Conservation (phyloP, 495 filamentous ascomycete genomes). For the Hyaloscypha variabilis region DNA sequence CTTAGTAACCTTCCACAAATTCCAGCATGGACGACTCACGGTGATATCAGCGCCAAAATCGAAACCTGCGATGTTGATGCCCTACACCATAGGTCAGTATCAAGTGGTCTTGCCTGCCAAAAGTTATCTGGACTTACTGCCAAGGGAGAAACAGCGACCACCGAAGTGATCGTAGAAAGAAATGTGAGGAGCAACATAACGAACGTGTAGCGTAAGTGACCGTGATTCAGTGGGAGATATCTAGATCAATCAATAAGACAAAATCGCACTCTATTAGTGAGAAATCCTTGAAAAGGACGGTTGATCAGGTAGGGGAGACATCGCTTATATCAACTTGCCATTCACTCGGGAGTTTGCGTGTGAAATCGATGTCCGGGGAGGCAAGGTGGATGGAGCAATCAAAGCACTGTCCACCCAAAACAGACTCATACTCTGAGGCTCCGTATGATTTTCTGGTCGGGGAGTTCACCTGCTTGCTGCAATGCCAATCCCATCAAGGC, state of each 20-base stretch:
- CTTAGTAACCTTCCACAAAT: constrained; percentile 17
- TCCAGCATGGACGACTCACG: not conserved
- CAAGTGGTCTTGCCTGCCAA: not conserved
- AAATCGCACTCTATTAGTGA: not conserved
- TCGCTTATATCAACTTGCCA: not conserved
- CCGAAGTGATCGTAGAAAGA: constrained; percentile 2
- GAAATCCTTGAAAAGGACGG: not conserved
- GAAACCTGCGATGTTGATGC: constrained; percentile 46
- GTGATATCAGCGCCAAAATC: constrained; percentile 49
- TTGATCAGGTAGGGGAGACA: not conserved
- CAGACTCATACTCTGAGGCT: not conserved
- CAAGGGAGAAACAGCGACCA: not conserved
- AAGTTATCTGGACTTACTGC: constrained; percentile 2
- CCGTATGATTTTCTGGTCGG: not conserved
- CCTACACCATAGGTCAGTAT: constrained; percentile 18
- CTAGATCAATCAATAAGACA: not conserved
- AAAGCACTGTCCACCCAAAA: not conserved
- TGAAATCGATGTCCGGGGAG: constrained; percentile 5
- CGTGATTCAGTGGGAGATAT: not conserved
- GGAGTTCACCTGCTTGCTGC: not conserved
- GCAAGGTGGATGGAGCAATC: not conserved
- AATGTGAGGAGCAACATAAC: constrained; percentile 12
- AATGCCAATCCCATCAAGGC: not conserved
- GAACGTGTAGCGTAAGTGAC: not conserved
- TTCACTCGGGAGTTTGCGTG: constrained; percentile 5